Percentiles rank a stretch among this genome's conserved stretches.
Evolutionary conservation across 345 rosid species (phyloP).

Genomic region (Rubroshorea leprosula): DNA sequence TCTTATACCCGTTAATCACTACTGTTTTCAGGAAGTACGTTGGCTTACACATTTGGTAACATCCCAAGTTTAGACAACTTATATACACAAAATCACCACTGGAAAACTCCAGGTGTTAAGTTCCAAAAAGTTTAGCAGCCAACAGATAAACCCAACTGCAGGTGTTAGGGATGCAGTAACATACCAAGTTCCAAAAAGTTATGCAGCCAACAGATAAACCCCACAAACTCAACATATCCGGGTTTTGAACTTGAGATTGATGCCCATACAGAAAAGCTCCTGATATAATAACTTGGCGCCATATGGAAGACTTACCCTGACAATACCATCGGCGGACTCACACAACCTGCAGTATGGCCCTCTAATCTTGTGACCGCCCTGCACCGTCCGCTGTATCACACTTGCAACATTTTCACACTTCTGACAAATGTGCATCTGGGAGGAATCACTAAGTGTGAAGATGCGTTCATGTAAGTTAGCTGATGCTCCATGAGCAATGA

Average conservation of each 20-base stretch:
- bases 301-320: constrained; percentile 59
- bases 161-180: no score
- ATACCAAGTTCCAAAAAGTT: no score
- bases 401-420: constrained; percentile 55
- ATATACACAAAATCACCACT: no score
- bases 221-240: constrained; percentile 34
- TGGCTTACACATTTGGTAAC: no score
- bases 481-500: constrained; percentile 78
- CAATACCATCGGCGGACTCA: constrained; percentile 52
- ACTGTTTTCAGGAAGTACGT: no score
- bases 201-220: constrained; percentile 3
- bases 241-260: constrained; percentile 58
- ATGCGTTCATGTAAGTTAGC: constrained; percentile 83
- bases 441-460: constrained; percentile 69
- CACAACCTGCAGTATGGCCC: constrained; percentile 76
- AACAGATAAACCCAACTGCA: no score
- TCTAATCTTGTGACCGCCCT: constrained; percentile 60
- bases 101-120: no score
- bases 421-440: constrained; percentile 68
- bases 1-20: no score
- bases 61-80: no score
- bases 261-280: constrained; percentile 89
- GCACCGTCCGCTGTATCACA: constrained; percentile 55
- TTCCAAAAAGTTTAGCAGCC: no score
- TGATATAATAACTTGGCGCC: constrained; percentile 75